Percentiles rank a stretch among this genome's conserved stretches.
Conservation (phyloP, 2,329 filamentous ascomycete species). For the Neofusicoccum ribis region DNA sequence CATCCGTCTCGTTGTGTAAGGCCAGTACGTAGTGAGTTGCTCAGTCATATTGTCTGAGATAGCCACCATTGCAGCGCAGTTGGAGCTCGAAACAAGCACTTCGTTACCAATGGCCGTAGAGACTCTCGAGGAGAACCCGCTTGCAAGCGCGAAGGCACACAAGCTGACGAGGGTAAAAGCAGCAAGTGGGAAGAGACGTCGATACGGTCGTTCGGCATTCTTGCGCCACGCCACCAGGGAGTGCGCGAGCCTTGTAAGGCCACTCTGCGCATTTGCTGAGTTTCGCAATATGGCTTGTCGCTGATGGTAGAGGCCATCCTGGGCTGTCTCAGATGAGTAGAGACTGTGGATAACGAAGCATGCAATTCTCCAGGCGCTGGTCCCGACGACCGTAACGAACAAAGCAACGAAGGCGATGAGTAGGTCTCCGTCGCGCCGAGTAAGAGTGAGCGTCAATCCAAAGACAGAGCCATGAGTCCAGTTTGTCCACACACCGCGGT, state of each 20-base stretch:
- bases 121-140: slow-evolving; percentile 31
- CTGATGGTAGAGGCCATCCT: slow-evolving; percentile 30
- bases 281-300: slow-evolving; percentile 19
- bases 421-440: slow-evolving; percentile 29
- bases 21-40: background rate
- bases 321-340: slow-evolving; percentile 23
- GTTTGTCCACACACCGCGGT: slow-evolving; percentile 35
- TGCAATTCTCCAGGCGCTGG: slow-evolving; percentile 25
- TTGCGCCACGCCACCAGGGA: background rate
- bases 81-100: slow-evolving; percentile 30
- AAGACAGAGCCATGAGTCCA: slow-evolving; percentile 32
- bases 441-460: slow-evolving; percentile 37
- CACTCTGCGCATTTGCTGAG: background rate
- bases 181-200: background rate
- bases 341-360: slow-evolving; percentile 25
- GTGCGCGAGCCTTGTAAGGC: background rate
- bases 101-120: slow-evolving; percentile 33
- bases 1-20: slow-evolving; percentile 16
- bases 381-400: slow-evolving; percentile 30
- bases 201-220: background rate
- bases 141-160: slow-evolving; percentile 9
- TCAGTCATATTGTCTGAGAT: background rate
- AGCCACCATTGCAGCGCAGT: slow-evolving; percentile 25
- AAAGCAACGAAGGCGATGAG: slow-evolving; percentile 39
- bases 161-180: background rate